These are phyloP conservation scores for Candida sp. DNA, from an alignment of 1,139 yeast genomes.

Conservation along the genomic window DNA sequence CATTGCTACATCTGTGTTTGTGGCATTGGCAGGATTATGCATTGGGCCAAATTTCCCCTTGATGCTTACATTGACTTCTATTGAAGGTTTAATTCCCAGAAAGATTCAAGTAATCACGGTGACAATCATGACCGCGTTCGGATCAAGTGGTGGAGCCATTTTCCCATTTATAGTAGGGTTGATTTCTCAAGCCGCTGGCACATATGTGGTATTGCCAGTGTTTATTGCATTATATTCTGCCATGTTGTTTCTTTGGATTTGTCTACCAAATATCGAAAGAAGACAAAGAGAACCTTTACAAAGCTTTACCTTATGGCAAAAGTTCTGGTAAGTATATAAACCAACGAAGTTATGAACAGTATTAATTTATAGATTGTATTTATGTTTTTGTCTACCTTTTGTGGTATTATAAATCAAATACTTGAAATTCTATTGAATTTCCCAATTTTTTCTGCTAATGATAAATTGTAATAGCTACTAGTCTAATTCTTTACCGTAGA, in stretches of 20 bases:
- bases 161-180: slow-evolving; percentile 57
- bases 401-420: neutral
- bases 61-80: slow-evolving; percentile 44
- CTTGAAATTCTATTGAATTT: neutral
- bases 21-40: slow-evolving; percentile 44
- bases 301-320: slow-evolving; percentile 12
- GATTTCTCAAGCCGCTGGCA: slow-evolving; percentile 46
- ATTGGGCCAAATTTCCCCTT: slow-evolving; percentile 58
- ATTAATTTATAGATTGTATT: neutral
- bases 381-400: neutral
- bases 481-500: too few species aligned
- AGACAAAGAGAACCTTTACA: slow-evolving; percentile 10
- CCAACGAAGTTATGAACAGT: neutral
- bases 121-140: slow-evolving; percentile 57
- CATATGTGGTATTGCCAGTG: slow-evolving; percentile 53
- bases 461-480: too few species aligned
- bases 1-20: slow-evolving; percentile 41
- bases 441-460: too few species aligned
- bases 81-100: slow-evolving; percentile 42
- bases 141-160: slow-evolving; percentile 59
- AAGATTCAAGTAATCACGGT: slow-evolving; percentile 52
- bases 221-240: slow-evolving; percentile 36
- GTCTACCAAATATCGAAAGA: slow-evolving; percentile 40
- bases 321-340: slow-evolving; percentile 14
- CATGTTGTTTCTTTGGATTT: slow-evolving; percentile 42